Evolutionary conservation across 345 rosid species (phyloP), one percentile per base, ranked within the genome.

Genomic region (Mangifera indica): DNA sequence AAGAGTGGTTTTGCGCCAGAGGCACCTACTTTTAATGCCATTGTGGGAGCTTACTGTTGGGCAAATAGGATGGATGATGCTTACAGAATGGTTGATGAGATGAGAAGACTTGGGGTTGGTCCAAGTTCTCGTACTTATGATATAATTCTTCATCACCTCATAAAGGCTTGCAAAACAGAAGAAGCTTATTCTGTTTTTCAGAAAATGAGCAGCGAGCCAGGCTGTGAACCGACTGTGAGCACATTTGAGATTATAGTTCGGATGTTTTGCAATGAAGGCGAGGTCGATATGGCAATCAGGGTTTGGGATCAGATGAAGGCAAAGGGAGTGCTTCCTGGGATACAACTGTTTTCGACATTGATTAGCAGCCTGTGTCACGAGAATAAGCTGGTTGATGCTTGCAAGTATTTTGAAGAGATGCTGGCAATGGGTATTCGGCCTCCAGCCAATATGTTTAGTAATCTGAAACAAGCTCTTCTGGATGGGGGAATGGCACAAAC

Each of bases 321-420:
- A 0, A 81, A 71, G 77, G 97, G 97, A 25, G 80, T 92, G 42
- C 88, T 87, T 69, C 97, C 97, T 1, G 97, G 87, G 12, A 90
- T 91, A 93, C 98, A 90, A 72, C 88, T 92, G 97, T 92, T 87
- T 77, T 94, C 84, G 3, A 82, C 81, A 51, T 67, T 94, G 80
- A 87, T 94, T 49, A 72, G 70, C 70, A 80, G 84, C 74, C 42
- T 90, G 78, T 89, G 92, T 74, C 70, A 86, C 70, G 89, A 81
- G 76, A 78, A 84, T 37, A 84, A 72, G 72, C 64, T 94, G 63
- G 97, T 84, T 15, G 90, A 83, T 56, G 97, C 98, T 70, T 92
- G 97, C 78, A 85, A 80, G 78, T 92, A 83, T 80, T 89, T 92
- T 60, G 71, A 80, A 75, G 98, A 90, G 82, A 94, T 92, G 98